Base-by-base conservation (phyloP, 768 basidiomycete species). In the Heimioporus sp. region DNA sequence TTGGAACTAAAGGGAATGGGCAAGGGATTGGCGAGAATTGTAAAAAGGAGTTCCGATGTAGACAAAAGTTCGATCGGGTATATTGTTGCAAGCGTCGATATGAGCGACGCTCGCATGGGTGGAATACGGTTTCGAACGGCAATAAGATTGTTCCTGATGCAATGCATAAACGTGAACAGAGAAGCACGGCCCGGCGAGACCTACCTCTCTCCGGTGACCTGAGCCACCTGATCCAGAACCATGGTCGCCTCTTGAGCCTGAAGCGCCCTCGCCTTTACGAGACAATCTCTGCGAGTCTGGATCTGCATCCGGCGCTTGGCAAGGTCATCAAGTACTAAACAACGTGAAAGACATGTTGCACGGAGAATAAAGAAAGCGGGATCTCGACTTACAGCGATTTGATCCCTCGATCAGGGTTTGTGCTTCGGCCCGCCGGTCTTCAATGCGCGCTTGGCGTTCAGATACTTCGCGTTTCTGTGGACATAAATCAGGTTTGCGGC, bases 21-120 rank as follows among this genome's bases (percentile, higher is more conserved):
- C 10, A 99, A 78, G n/a, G 97, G 90, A 42, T 92, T 84, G 45
- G 80, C 78, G 45, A 94, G 74, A 65, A 99, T 91, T 12, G 89
- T 84, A 68, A 89, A 99, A 28, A 97, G 80, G n/a, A 98, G 75
- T 60, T 92, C 86, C 5, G 90, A 82, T 12, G 93, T 77, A 11
- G 88, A 87, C 43, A 85, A 77, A 16, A 96, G 84, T 48, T 92
- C 89, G 60, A 99, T 96, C 20, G 95, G 94, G 69, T 87, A 98
- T 59, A 96, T 86, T 12, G 75, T 72, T 37, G 88, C 82, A 41
- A 97, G 79, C 12, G 77, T 79, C 16, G 86, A 83, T 53, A 93
- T 73, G 46, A 91, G 79, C 8, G 79, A 78, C 32, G 80, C 84
- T 51, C 85, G 81, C 43, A 76, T 78, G 19, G 80, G 74, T 7